Base-by-base conservation (phyloP, 257 asterid species). In the Solanum bukasovii region DNA sequence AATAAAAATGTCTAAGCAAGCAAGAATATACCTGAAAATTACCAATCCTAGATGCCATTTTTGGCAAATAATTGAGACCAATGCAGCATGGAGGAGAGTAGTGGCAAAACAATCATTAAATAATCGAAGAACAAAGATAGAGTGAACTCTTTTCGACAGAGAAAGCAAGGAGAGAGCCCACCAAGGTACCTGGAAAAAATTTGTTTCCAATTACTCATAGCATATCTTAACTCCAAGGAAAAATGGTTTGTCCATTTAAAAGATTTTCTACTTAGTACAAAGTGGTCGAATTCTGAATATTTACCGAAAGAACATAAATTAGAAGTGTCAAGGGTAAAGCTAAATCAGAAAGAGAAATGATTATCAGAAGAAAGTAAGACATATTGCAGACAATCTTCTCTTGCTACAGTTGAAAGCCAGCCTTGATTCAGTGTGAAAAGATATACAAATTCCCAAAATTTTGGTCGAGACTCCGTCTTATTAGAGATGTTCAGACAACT, bases 81-180 rank as follows among this genome's bases (percentile, higher is more conserved):
- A 33, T 33, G 34, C 34, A 33, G 34, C 34, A 33, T 33, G 34
- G 34, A 33, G 34, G 34, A 33, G 34, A 33, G 34, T 33, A 33
- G 34, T 33, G 34, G 34, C 34, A 33, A 33, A 33, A 33, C 34
- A 33, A 33, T 33, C 34, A 33, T 33, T 33, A 33, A 97, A 97
- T 89, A 97, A 92, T 90, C 99, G 98, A 90, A 97, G 98, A 91
- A 97, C 94, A 77, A 97, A 97, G 87, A 97, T 97, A 31, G 99
- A 97, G 90, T 95, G 99, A 91, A 94, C 87, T 91, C 98, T 90
- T 91, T 97, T 97, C 63, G 99, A 97, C 90, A 97, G 88, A 89
- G 95, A 90, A 52, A 97, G 91, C 94, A 97, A 91, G 92, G 93
- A 91, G 83, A 97, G 92, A 63, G 98, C 98, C 99, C 99, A 97